Conservation (phyloP, 331 rosid species). For the Malus hybrid region DNA sequence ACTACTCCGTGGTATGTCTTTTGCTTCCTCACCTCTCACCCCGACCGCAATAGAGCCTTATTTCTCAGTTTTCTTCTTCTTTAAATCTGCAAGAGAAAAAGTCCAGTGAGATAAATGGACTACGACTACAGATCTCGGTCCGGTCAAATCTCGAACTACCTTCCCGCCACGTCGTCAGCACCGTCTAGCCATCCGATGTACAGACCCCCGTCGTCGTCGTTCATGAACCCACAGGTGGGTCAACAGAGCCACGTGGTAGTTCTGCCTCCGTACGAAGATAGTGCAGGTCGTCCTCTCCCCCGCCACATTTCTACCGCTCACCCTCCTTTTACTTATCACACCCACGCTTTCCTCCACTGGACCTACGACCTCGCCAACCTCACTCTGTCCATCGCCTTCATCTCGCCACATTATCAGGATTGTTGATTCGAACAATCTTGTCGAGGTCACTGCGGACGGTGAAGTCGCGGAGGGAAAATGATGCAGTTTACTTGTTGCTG, state of each 20-base stretch:
- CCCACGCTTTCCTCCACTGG: too few relatives aligned
- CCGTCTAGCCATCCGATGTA: slow-evolving; percentile 39
- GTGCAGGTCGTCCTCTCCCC: slow-evolving; percentile 29
- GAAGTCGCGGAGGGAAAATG: too few relatives aligned
- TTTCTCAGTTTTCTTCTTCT: not conserved
- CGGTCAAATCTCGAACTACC: slow-evolving; percentile 39
- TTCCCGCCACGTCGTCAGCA: slow-evolving; percentile 22
- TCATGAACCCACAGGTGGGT: slow-evolving; percentile 51
- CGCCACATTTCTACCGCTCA: slow-evolving; percentile 6
- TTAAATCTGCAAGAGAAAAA: not conserved
- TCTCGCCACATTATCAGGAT: too few relatives aligned
- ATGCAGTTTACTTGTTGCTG: too few relatives aligned
- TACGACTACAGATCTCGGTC: slow-evolving; percentile 49
- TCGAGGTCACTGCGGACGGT: too few relatives aligned
- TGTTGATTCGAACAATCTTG: too few relatives aligned
- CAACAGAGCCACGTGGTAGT: slow-evolving; percentile 23
- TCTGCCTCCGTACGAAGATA: slow-evolving; percentile 2
- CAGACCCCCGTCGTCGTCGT: slow-evolving; percentile 19
- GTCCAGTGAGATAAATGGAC: slow-evolving; percentile 27
- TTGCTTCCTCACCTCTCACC: too few relatives aligned
- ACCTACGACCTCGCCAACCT: too few relatives aligned
- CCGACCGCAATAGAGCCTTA: not conserved
- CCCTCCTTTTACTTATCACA: too few relatives aligned
- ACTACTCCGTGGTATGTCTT: slow-evolving; percentile 2
- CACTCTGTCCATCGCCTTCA: too few relatives aligned